Evolutionary conservation across 768 basidiomycete species (phyloP), one percentile per base, ranked within the genome.

Genomic region (Suillus lakei): DNA sequence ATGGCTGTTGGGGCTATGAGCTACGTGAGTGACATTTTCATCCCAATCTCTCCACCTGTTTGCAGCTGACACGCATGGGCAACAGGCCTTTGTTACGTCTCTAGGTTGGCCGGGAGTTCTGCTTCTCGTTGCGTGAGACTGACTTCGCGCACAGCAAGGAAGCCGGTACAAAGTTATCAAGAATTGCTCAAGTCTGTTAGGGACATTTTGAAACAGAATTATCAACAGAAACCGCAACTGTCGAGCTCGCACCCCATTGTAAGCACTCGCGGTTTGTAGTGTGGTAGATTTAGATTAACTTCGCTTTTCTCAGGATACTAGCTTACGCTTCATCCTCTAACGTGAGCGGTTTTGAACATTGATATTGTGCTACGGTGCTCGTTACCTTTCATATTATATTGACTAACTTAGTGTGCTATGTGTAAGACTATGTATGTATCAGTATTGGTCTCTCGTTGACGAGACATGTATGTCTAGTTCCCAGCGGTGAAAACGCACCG

Each of bases 1-100:
- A 79, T 85, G 5, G 88, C 91, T 0, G 88, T 90, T 8, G 92
- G 92, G 3, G 92, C 91, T 4, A 93, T 93, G 89, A 91, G 90
- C 74, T 83, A 90, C 76, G 91, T 91, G 72, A 58, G 90, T 78
- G 8, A n/a, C 21, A 26, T 36, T 63, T 63, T n/a, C 21, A 16
- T 16, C 8, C 18, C 16, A 39, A 2, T 28, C 9, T 39, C 4
- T 7, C 30, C 12, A 13, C 28, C 10, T 6, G 12, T n/a, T 5
- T 38, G 1, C 18, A 5, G 28, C 60, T 70, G 12, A 75, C 48
- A 16, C 61, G 9, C 41, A 36, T 30, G 43, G n/a, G 36, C 18
- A 34, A 21, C 60, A 92, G 90, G 91, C 90, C 0, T 89, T 91
- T 70, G 81, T 90, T 55, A 78, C 74, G 4, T 76, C 86, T 0